Evolutionary conservation across 352 stramenopile genomes (phyloP), one percentile per base, ranked within the genome.

Genomic region (Globisporangium perplexum): DNA sequence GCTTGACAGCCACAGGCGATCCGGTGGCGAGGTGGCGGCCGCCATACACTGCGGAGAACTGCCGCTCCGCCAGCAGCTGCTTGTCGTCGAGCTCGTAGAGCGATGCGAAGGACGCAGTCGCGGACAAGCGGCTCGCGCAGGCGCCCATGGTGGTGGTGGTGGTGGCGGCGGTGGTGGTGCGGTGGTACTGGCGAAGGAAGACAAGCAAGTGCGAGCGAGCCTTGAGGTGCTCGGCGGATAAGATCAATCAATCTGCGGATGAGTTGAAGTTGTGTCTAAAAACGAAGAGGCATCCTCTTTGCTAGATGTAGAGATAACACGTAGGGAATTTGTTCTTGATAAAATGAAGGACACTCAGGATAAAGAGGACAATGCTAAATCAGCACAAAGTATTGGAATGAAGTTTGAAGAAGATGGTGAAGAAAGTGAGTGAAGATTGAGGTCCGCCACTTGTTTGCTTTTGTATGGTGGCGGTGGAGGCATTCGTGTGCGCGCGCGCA

Each of bases 1-100:
- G 74, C 62, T 92, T 92, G 54, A 90, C 58, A 2, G 76, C 76
- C 4, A 88, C 72, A 0, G 44, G 15, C 7, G 59, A 59, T 17
- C 74, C 63, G 6, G 65, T 71, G 14, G 59, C 57, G 39, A 67
- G 68, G 36, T 73, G 47, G 14, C 55, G 64, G 10, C 65, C 79
- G 4, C 60, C 64, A 51, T 86, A 83, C n/a, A 86, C 72, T 33
- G 59, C 65, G 3, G 69, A 77, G 59, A 60, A 74, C n/a, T 67
- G 50, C 3, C 81, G 74, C 44, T 81, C 55, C 20, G 74, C 71
- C 11, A 92, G 60, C 48, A 77, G 39, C 5, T 30, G 30, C 28
- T 68, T 57, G 47, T 78, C 71, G 35, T 84, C 75, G 2, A 80
- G 7, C 47, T 75, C 69, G 49, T 83, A 83, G 45, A 63, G 63